These are phyloP conservation scores for Lachnellula hyalina DNA, from an alignment of 2,329 filamentous ascomycete species.

Conservation along the genomic window DNA sequence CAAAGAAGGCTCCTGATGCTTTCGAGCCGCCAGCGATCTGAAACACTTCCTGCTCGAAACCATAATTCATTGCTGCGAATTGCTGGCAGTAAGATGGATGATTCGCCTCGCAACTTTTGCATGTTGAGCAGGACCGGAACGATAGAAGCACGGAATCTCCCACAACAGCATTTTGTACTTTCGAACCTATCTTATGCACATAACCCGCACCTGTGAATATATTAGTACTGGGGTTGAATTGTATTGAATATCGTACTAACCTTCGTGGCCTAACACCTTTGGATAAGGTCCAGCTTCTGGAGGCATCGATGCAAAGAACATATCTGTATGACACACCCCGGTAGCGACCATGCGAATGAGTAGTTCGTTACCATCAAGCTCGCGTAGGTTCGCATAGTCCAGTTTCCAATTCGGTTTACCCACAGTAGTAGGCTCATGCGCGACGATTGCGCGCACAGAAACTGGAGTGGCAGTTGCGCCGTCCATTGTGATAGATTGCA, in stretches of 20 bases:
- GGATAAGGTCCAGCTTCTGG: conserved; percentile 1
- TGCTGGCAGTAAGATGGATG: conserved; percentile 5
- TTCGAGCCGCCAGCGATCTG: too few relatives aligned
- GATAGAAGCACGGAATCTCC: conserved; percentile 5
- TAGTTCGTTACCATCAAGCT: conserved; percentile 1
- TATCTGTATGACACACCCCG: conserved; percentile 6
- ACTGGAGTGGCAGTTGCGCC: too few relatives aligned
- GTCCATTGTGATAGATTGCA: too few relatives aligned
- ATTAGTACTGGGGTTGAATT: too few relatives aligned
- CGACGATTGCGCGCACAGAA: too few relatives aligned
- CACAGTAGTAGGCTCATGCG: too few relatives aligned
- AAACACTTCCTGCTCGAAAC: too few relatives aligned
- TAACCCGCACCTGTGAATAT: too few relatives aligned
- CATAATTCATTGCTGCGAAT: neutral
- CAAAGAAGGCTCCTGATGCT: conserved; percentile 29
- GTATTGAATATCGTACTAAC: neutral
- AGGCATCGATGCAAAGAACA: neutral
- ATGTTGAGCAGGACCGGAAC: neutral
- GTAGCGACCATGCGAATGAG: conserved; percentile 6
- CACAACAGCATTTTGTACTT: too few relatives aligned
- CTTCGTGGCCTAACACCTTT: conserved; percentile 8
- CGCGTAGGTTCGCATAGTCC: neutral
- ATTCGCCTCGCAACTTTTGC: neutral
- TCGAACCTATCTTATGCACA: too few relatives aligned
- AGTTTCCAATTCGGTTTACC: neutral